Base-by-base conservation (phyloP, 2,329 filamentous ascomycete genomes). In the Conoideocrella luteorostrata region DNA sequence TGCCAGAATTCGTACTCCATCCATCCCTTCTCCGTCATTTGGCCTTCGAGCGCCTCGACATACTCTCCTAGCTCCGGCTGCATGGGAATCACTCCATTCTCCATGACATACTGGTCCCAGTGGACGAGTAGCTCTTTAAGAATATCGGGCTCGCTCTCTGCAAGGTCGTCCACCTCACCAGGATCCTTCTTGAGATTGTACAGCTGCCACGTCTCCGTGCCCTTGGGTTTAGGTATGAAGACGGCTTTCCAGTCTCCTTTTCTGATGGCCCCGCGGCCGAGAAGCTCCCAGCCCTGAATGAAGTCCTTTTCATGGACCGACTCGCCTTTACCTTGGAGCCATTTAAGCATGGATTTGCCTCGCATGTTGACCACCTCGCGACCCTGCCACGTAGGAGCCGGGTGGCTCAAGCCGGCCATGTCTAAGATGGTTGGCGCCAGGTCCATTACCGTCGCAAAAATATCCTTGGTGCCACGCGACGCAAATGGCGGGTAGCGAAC, bases 1-100 rank as follows among this genome's bases (percentile, higher is more conserved):
- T n/a, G n/a, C n/a, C n/a, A n/a, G n/a, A n/a, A n/a, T n/a, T 81
- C 76, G 56, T 79, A 80, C 61, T 82, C 77, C 62, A 82, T 80
- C 78, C 77, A 81, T 6, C 72, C 75, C 54, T 81, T 78, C 57
- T 82, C 77, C 1, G 73, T 74, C 78, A 82, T 82, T 66, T 82
- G 77, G 47, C 73, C 77, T 58, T 82, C 78, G 52, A 74, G 78
- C 0, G 76, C 77, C 45, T 74, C 74, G 41, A 82, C 63, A 63
- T 74, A 82, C 3, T 71, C 62, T 0, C 78, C 78, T 34, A 81
- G 57, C 48, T 76, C 77, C 2, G 75, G 78, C 13, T 46, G 46
- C 12, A 52, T 30, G 17, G 44, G 44, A n/a, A 41, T 34, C 26
- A 52, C 49, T 3, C 50, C 52, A 1, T 46, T 49, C 22, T 54